These are phyloP conservation scores for Parathielavia hyrcaniae DNA, from an alignment of 495 filamentous ascomycete species.

Conservation along the genomic window DNA sequence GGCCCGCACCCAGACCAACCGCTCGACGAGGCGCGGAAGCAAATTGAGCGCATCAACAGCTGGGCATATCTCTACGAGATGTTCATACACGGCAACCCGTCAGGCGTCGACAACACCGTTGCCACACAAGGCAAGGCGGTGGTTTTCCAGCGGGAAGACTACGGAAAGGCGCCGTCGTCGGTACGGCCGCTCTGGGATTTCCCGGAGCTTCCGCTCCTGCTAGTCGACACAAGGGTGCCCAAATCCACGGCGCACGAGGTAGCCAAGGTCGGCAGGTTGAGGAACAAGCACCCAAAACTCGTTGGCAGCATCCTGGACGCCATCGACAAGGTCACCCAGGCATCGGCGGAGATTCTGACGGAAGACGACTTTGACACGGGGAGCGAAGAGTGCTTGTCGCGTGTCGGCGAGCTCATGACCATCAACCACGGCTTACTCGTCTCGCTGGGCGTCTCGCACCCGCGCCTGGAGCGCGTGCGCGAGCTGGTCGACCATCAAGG, in stretches of 20 bases:
- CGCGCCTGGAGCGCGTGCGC: conserved; percentile 81
- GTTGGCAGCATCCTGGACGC: conserved; percentile 72
- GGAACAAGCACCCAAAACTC: conserved; percentile 60
- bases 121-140: conserved; percentile 87
- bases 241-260: conserved; percentile 81
- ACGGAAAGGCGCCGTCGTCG: conserved; percentile 62
- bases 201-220: conserved; percentile 79
- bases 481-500: conserved; percentile 83
- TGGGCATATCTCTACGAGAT: conserved; percentile 98
- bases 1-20: conserved; percentile 89
- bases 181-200: conserved; percentile 79
- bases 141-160: conserved; percentile 75
- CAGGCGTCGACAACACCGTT: conserved; percentile 97
- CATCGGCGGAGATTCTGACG: conserved; percentile 64
- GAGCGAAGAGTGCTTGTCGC: conserved; percentile 53
- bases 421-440: conserved; percentile 90
- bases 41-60: conserved; percentile 89
- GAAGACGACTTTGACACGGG: conserved; percentile 55
- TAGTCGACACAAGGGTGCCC: conserved; percentile 78
- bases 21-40: conserved; percentile 66
- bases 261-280: conserved; percentile 72
- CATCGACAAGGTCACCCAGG: conserved; percentile 73
- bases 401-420: conserved; percentile 76
- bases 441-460: conserved; percentile 87
- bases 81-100: conserved; percentile 94